Conservation (phyloP, 176 grass and related monocot genomes). For the Saccharum spontaneum region DNA sequence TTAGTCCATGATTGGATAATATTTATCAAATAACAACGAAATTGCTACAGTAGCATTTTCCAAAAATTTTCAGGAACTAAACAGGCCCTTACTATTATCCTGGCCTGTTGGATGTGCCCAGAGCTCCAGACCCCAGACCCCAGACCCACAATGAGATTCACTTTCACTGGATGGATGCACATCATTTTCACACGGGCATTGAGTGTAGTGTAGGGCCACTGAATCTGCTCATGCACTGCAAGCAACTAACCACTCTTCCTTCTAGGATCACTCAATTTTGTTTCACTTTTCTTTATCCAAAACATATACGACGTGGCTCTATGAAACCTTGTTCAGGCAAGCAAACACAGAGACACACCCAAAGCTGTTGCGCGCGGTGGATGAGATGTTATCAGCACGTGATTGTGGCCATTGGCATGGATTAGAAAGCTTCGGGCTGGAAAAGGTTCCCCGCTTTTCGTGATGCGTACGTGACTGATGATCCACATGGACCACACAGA, state of each 20-base stretch:
- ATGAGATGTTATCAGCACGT: neutral
- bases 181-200: neutral
- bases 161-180: neutral
- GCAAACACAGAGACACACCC: neutral
- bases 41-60: too few relatives aligned
- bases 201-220: neutral
- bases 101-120: too few relatives aligned
- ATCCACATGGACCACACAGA: neutral
- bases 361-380: constrained; percentile 3
- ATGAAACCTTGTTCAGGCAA: neutral
- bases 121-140: too few relatives aligned
- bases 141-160: too few relatives aligned
- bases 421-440: neutral
- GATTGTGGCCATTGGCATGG: neutral
- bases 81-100: too few relatives aligned
- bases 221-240: neutral
- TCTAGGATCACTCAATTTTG: neutral
- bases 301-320: neutral
- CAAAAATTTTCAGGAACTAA: too few relatives aligned
- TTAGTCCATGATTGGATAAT: too few relatives aligned
- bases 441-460: neutral
- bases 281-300: neutral
- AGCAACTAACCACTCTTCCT: neutral
- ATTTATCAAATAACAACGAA: too few relatives aligned
- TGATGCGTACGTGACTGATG: constrained; percentile 10